Evolutionary conservation across 805 yeast genomes (phyloP).

Genomic region (Lipomyces chichibuensis): DNA sequence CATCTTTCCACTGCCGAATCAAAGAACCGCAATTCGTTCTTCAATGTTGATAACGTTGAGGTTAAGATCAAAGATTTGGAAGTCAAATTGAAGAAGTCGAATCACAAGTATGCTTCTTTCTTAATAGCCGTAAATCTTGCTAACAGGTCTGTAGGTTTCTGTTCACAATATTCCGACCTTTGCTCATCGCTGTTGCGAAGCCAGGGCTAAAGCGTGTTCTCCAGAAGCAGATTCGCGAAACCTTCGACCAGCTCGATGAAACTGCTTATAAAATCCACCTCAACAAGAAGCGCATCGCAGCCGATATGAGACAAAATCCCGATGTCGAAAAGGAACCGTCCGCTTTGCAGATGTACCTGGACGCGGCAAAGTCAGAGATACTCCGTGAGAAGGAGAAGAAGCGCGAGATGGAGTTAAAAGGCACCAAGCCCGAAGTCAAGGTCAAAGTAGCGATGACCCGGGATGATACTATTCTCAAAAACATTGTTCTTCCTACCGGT

Average conservation of each 20-base stretch:
- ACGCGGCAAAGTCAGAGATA: constrained; percentile 25
- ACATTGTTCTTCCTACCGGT: constrained; percentile 30
- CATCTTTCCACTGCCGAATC: constrained; percentile 18
- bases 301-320: constrained; percentile 4
- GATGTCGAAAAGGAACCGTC: constrained; percentile 12
- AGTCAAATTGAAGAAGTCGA: constrained; percentile 28
- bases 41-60: constrained; percentile 32
- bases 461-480: constrained; percentile 25
- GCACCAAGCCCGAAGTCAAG: constrained; percentile 14
- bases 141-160: constrained; percentile 9
- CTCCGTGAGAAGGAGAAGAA: constrained; percentile 15
- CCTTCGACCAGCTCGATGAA: constrained; percentile 30
- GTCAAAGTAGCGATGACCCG: constrained; percentile 25
- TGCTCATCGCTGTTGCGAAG: constrained; percentile 22
- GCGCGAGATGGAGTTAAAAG: constrained; percentile 10
- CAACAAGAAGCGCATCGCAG: constrained; percentile 28
- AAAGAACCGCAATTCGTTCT: constrained; percentile 18
- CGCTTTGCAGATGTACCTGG: constrained; percentile 21
- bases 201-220: constrained; percentile 29
- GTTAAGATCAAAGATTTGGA: constrained; percentile 27
- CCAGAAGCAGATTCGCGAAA: constrained; percentile 32
- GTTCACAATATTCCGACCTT: constrained; percentile 31
- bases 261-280: constrained; percentile 23
- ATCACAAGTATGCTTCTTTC: constrained; percentile 18
- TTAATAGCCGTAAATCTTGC: background rate